Conservation (phyloP, 2,329 filamentous ascomycete genomes). For the Hymenoscyphus occultus region DNA sequence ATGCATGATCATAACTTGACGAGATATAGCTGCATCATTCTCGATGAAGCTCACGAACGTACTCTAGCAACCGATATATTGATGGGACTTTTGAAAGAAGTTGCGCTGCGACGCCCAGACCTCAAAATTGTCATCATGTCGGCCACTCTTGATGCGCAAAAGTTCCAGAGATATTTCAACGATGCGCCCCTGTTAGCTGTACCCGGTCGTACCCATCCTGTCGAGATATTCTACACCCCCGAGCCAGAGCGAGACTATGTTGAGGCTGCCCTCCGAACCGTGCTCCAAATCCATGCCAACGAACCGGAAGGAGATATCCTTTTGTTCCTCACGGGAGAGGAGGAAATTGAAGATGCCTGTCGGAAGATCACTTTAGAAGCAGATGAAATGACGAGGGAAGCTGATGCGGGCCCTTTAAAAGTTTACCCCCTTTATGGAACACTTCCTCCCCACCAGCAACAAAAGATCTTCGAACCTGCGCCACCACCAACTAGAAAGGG, state of each 20-base stretch:
- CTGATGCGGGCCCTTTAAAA: constrained; percentile 82
- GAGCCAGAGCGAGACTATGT: constrained; percentile 96
- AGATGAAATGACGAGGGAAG: constrained; percentile 88
- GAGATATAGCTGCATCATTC: constrained; percentile 95
- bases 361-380: constrained; percentile 87
- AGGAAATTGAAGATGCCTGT: constrained; percentile 96
- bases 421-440: constrained; percentile 95
- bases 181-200: constrained; percentile 90
- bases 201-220: constrained; percentile 89
- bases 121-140: constrained; percentile 99
- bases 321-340: constrained; percentile 93
- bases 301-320: constrained; percentile 91
- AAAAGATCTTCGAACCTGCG: constrained; percentile 89
- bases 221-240: constrained; percentile 97
- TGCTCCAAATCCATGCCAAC: constrained; percentile 92
- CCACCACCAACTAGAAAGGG: constrained; percentile 70
- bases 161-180: constrained; percentile 97
- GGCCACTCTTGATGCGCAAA: constrained; percentile 93
- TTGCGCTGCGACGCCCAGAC: constrained; percentile 76
- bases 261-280: constrained; percentile 89
- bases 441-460: constrained; percentile 87
- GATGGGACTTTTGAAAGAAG: constrained; percentile 93
- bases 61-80: constrained; percentile 96
- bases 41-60: constrained; percentile 97
- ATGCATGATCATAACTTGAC: constrained; percentile 92